Percentiles rank a stretch among this genome's conserved stretches.
phyloP scores from a whole-genome alignment of 2,329 filamentous ascomycete genomes.

The Aureobasidium namibiae region DNA sequence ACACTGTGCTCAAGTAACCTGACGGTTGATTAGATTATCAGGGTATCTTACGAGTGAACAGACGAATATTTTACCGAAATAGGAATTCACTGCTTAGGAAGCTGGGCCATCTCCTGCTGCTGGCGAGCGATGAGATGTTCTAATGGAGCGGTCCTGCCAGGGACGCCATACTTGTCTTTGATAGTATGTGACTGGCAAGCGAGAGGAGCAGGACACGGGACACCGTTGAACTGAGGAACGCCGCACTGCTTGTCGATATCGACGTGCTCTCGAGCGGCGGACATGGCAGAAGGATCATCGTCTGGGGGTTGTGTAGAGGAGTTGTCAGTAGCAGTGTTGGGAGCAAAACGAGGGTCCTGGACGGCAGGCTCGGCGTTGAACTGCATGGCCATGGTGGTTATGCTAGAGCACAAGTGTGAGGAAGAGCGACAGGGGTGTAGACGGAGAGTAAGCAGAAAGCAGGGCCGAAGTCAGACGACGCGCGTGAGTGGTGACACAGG shows the following conservation, averaged over 20 bases:
- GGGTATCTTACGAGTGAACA: background rate
- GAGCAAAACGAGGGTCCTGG: background rate
- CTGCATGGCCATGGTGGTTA: background rate
- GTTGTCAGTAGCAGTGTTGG: background rate
- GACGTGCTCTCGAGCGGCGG: background rate
- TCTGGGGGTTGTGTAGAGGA: background rate
- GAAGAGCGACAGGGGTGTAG: background rate
- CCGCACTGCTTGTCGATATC: background rate
- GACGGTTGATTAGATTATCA: too few species aligned
- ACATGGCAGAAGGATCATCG: background rate
- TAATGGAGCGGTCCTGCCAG: conserved; percentile 1
- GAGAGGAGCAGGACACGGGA: background rate
- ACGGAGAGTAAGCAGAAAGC: background rate
- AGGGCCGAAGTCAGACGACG: background rate
- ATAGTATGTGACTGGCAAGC: background rate
- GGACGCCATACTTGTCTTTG: background rate
- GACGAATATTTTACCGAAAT: background rate
- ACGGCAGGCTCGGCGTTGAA: background rate
- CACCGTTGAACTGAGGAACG: conserved; percentile 1
- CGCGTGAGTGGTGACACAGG: background rate
- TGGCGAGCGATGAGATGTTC: background rate
- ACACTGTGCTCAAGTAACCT: too few species aligned
- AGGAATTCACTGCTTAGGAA: background rate
- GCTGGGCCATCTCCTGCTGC: background rate
- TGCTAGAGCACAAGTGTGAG: background rate